Percentiles rank a stretch among this genome's conserved stretches.
Conservation (phyloP, 176 grass and related monocot genomes). For the Eleusine indica region DNA sequence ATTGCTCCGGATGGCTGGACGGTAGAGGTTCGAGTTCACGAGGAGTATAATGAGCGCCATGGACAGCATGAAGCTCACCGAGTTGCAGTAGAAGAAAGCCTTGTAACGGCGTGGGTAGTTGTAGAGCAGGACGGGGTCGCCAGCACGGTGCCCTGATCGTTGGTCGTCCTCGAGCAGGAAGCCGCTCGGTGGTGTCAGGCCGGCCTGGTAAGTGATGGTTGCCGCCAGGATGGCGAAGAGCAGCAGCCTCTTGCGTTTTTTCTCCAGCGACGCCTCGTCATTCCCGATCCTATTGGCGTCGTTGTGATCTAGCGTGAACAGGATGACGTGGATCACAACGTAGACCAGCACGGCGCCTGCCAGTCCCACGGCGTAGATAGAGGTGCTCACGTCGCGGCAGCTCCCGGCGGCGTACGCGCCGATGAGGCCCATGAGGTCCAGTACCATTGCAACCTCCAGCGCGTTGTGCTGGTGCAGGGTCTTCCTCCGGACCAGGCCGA, state of each 20-base stretch:
- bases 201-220: slow-evolving; percentile 40
- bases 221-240: slow-evolving; percentile 28
- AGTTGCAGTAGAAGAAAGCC: slow-evolving; percentile 47
- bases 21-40: slow-evolving; percentile 11
- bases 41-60: slow-evolving; percentile 40
- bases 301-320: background rate
- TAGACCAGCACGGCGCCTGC: background rate
- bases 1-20: slow-evolving; percentile 16
- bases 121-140: slow-evolving; percentile 10
- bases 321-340: slow-evolving; percentile 9
- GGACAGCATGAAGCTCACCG: slow-evolving; percentile 40
- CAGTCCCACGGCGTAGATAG: slow-evolving; percentile 28
- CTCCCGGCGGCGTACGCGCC: slow-evolving; percentile 39
- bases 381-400: background rate
- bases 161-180: background rate
- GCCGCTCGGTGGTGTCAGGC: slow-evolving; percentile 29
- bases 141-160: background rate
- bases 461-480: background rate
- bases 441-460: slow-evolving; percentile 29
- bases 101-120: slow-evolving; percentile 24
- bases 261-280: background rate
- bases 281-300: background rate
- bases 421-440: slow-evolving; percentile 40
- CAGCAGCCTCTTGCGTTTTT: slow-evolving; percentile 25
- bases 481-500: slow-evolving; percentile 22